Evolutionary conservation across 2,329 filamentous ascomycete species (phyloP), one percentile per base, ranked within the genome.

Genomic region (Trichoderma simmonsii): DNA sequence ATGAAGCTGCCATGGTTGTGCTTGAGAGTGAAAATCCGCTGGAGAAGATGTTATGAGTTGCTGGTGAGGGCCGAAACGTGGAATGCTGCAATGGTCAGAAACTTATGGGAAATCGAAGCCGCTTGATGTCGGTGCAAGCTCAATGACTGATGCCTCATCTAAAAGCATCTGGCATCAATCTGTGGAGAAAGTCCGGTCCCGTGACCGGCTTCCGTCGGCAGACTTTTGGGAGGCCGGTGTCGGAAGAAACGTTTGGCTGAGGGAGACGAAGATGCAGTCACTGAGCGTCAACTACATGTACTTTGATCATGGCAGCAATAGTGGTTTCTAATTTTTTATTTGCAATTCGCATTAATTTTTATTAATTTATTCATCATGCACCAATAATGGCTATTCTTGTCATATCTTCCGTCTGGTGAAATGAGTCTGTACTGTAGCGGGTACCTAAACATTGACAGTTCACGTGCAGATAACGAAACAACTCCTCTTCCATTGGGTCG

Each of bases 1-100:
- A 78, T 26, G 73, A 73, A 28, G 76, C 73, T 56, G 78, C 74
- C 78, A 79, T 79, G 51, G 15, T 24, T 48, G n/a, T 39, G 34
- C 15, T 24, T 64, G 34, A 24, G 48, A 34, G 11, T 51, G 21
- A 32, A 30, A 26, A 54, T 4, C 12, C n/a, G 18, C 30, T 32
- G 18, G 7, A 61, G 0, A 3, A 4, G 15, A 32, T 11, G 4
- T 9, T 34, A 5, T 4, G 24, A 48, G 54, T n/a, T 61, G 2
- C 21, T 34, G 32, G 24, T 14, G 21, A 54, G 39, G 54, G 24
- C 1, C 48, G 3, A 4, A 24, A 11, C 21, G 48, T 1, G 48
- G 11, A 2, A 54, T 24, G 48, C 48, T 54, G 48, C 14, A 54
- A 48, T 11, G n/a, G 18, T 26, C 56, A 51, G 18, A 32, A 43